Percentiles rank a stretch among this genome's conserved stretches.
Evolutionary conservation across 371 early-diverging fungal genomes (phyloP).

Genomic region (Mortierella sp.): DNA sequence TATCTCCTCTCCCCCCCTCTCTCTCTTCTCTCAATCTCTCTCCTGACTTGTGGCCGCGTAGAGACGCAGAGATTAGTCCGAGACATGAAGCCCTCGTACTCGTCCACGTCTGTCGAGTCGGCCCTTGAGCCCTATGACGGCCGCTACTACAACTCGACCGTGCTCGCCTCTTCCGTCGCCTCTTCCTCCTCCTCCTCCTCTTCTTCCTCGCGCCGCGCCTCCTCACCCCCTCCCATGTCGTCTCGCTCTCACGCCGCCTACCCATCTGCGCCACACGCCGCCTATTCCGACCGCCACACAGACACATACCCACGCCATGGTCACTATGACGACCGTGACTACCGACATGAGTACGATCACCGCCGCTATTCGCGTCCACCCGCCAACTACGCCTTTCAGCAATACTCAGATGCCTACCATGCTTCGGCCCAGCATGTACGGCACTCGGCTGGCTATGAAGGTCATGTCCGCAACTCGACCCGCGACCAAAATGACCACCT

Average conservation of each 20-base stretch:
- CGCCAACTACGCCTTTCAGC: conserved; percentile 10
- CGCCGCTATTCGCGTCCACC: not conserved
- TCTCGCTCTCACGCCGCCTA: not conserved
- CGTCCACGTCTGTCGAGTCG: conserved; percentile 6
- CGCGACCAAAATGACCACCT: conserved; percentile 48
- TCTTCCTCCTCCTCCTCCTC: conserved; percentile 12
- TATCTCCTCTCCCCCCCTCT: not conserved
- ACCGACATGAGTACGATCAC: not conserved
- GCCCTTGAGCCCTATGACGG: not conserved
- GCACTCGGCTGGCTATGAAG: conserved; percentile 46
- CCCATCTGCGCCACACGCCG: not conserved
- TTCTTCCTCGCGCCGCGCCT: not conserved
- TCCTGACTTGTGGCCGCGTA: not conserved
- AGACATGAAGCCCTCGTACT: not conserved
- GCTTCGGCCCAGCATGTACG: conserved; percentile 20
- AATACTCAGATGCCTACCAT: conserved; percentile 8
- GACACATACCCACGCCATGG: conserved; percentile 1
- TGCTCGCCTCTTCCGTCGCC: conserved; percentile 16
- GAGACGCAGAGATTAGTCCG: not conserved
- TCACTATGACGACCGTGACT: not conserved
- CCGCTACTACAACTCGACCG: conserved; percentile 9
- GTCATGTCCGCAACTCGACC: conserved; percentile 38
- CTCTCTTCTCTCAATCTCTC: not conserved
- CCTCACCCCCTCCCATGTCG: conserved; percentile 7
- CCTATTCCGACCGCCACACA: not conserved